These are phyloP conservation scores for Colletotrichum melonis DNA, from an alignment of 2,329 filamentous ascomycete genomes.

Conservation along the genomic window DNA sequence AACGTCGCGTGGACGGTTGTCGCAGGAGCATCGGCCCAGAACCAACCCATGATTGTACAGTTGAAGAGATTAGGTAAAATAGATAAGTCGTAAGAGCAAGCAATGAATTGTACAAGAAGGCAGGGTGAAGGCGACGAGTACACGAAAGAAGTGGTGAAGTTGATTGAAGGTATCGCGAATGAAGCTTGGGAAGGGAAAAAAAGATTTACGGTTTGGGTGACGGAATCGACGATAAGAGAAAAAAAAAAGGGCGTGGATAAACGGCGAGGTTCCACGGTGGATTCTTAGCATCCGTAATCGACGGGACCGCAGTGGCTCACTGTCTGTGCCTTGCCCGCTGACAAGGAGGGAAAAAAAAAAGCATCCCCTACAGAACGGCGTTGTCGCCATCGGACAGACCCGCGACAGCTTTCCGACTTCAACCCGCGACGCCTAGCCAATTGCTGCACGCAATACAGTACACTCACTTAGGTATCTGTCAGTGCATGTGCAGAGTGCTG, in stretches of 20 bases:
- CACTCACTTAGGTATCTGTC: not conserved
- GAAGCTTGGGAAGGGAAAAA: not conserved
- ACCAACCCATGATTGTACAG: constrained; percentile 67
- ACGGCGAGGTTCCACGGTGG: constrained; percentile 1
- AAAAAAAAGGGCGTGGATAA: constrained; percentile 11
- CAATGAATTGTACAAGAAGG: not conserved
- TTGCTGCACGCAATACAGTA: not conserved
- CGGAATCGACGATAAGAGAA: constrained; percentile 15
- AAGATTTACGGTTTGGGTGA: constrained; percentile 34
- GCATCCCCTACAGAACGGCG: not conserved
- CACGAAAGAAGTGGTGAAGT: not conserved
- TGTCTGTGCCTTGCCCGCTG: not conserved
- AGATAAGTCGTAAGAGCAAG: not conserved
- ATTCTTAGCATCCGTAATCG: constrained; percentile 3
- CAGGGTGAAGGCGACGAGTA: not conserved
- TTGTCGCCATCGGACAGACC: constrained; percentile 22
- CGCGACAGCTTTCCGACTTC: constrained; percentile 16
- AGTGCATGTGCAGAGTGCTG: not conserved
- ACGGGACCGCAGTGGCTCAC: constrained; percentile 7
- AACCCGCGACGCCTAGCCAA: not conserved
- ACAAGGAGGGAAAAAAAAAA: not conserved
- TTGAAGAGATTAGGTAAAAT: not conserved
- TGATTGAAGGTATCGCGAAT: not conserved
- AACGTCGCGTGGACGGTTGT: constrained; percentile 38
- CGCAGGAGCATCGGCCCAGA: constrained; percentile 66